Percentiles rank a stretch among this genome's conserved stretches.
Conservation (phyloP, 306 rosid species). For the Senna tora region DNA sequence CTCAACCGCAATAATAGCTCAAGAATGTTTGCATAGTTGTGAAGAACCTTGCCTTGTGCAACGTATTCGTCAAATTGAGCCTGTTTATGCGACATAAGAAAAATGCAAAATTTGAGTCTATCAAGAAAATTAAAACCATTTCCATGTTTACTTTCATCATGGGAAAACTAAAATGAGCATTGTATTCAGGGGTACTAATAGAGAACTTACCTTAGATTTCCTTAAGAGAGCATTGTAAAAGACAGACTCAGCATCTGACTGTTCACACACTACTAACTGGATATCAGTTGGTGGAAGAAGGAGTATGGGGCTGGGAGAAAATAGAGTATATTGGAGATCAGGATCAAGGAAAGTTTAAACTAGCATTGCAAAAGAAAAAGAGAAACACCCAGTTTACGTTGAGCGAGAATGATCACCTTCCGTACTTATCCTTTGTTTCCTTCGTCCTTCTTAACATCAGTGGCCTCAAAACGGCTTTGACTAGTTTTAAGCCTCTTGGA, state of each 20-base stretch:
- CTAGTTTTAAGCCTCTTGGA: conserved; percentile 13
- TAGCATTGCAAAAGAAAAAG: no score
- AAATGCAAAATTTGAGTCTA: neutral
- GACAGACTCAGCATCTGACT: conserved; percentile 77
- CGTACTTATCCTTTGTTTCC: conserved; percentile 13
- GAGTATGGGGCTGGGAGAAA: conserved; percentile 73
- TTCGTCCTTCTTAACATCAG: conserved; percentile 24
- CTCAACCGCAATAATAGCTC: conserved; percentile 84
- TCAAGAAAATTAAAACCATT: neutral
- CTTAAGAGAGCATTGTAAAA: conserved; percentile 77
- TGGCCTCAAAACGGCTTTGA: conserved; percentile 54
- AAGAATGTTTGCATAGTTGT: conserved; percentile 78
- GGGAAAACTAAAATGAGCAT: neutral
- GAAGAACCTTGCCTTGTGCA: conserved; percentile 80
- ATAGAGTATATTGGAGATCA: neutral
- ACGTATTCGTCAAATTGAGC: conserved; percentile 82
- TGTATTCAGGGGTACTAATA: neutral
- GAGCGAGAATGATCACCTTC: neutral
- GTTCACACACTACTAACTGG: conserved; percentile 70
- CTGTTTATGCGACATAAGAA: conserved; percentile 48
- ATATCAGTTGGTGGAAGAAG: conserved; percentile 75
- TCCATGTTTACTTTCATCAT: neutral
- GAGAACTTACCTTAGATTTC: conserved; percentile 70
- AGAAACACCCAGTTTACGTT: no score
- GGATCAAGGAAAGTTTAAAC: no score